These are phyloP conservation scores for Begonia loranthoides DNA, from an alignment of 306 rosid genomes.

Conservation along the genomic window DNA sequence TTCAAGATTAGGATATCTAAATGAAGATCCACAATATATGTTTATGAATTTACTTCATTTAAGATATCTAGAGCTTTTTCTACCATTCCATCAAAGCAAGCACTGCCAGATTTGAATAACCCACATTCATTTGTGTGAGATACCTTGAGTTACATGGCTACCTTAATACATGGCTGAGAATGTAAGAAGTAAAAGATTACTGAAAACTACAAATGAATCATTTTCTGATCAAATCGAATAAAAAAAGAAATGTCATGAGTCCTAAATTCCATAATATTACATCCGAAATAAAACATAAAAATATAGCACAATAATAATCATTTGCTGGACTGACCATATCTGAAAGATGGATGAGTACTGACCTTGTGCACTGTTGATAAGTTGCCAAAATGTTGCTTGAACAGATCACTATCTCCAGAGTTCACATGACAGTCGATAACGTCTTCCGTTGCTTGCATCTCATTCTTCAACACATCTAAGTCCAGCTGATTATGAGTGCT, in stretches of 20 bases:
- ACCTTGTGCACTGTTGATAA: conserved; percentile 46
- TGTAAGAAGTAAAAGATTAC: too few relatives aligned
- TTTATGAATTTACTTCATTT: not conserved
- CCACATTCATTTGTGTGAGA: too few relatives aligned
- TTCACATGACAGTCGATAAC: conserved; percentile 8
- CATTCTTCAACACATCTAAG: conserved; percentile 20
- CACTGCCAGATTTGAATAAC: not conserved
- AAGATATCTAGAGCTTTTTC: not conserved
- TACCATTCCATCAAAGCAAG: not conserved
- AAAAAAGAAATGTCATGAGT: too few relatives aligned
- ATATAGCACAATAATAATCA: too few relatives aligned
- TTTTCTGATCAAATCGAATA: too few relatives aligned
- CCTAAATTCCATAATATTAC: too few relatives aligned
- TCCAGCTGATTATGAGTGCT: not conserved
- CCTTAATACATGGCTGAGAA: too few relatives aligned
- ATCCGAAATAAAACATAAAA: too few relatives aligned
- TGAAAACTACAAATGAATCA: too few relatives aligned
- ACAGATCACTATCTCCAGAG: conserved; percentile 34
- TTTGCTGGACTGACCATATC: too few relatives aligned
- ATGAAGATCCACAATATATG: not conserved
- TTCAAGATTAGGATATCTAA: too few relatives aligned
- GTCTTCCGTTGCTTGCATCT: conserved; percentile 16
- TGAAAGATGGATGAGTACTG: conserved; percentile 8
- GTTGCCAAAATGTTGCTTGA: conserved; percentile 56
- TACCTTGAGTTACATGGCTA: too few relatives aligned